Base-by-base conservation (phyloP, 2,329 filamentous ascomycete species). In the Penicillium sp. region DNA sequence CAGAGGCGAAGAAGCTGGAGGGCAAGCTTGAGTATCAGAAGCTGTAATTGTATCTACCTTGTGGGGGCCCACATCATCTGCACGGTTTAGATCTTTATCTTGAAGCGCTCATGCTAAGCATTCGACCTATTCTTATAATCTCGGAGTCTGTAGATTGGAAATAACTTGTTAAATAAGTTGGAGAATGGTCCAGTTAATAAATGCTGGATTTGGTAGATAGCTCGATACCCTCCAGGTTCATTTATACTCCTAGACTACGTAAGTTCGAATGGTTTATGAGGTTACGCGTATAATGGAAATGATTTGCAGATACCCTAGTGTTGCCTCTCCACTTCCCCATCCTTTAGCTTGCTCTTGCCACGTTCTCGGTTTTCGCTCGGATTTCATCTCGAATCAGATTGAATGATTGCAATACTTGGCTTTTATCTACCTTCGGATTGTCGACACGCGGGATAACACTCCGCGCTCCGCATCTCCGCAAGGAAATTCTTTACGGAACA, bases 11-110 rank as follows among this genome's bases (percentile, higher is more conserved):
- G 90, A 99, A 99, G 79, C 78, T 99, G 68, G 94, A 99, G 77
- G 93, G 94, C 77, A 97, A 97, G 81, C 82, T 97, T 47, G 93
- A 97, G 76, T 97, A 97, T 78, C 88, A 96, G 84, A 96, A 96
- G 80, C 80, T 66, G 59, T 66, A 66, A 64, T 65, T 62, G 51
- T 63, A 58, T 65, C 54, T 63, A 61, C 46, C 48, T 53, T 50
- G 51, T 45, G 44, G 50, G 51, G 55, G 50, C 36, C 43, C 51
- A 50, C 31, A 37, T 54, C 50, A 48, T 51, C 51, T 43, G 53
- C 53, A 51, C 25, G 47, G 47, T 45, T 55, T 55, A 55, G 53
- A 55, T 55, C 53, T 55, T 30, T 50, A 28, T 50, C 46, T 37
- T 45, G 41, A 54, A 55, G 53, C 40, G 53, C 53, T 45, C 58